Base-by-base conservation (phyloP, 2,329 filamentous ascomycete genomes). In the Ceratocystis alfenasii region DNA sequence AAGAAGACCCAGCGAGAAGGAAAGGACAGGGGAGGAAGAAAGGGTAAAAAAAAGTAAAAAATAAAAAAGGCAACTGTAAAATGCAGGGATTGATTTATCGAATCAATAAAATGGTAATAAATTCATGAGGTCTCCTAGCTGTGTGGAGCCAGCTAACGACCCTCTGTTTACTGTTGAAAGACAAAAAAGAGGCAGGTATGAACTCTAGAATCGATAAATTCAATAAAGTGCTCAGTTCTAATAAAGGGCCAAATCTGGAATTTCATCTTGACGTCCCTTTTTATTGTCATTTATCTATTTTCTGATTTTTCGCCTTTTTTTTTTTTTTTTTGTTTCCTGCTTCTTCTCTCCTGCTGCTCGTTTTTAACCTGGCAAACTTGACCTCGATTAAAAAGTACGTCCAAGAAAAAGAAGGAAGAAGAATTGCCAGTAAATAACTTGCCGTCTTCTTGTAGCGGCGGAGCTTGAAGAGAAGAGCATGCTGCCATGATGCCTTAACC, bases 231-330 rank as follows among this genome's bases (percentile, higher is more conserved):
- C 48, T 33, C 22, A 30, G 8, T 33, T 36, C 12, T 12, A 41
- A 36, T 59, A 59, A 59, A 59, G 53, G 53, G 53, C 53, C 36
- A 59, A 59, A 59, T 59, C 25, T 59, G 53, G 53, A 59, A 59
- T 59, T 30, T 36, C 48, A 59, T 59, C 28, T n/a, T 7, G 12
- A 15, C 59, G 33, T 62, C n/a, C 36, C 41, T 45, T 62, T 62
- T 46, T 41, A 7, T 15, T 62, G 44, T 28, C 20, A 30, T 62
- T 12, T 45, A 6, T 62, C 46, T 8, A 45, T 62, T 48, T 28
- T 53, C n/a, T 15, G 3, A 6, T 10, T 50, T 53, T 53, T 53
- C 48, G 1, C 8, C 48, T 22, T 22, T 22, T 46, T 46, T 46
- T 4, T 46, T 46, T 46, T 1, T 17, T 46, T n/a, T 45, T 46